Evolutionary conservation across 208 protist species (phyloP).

Genomic region (Leishmania amazonensis): DNA sequence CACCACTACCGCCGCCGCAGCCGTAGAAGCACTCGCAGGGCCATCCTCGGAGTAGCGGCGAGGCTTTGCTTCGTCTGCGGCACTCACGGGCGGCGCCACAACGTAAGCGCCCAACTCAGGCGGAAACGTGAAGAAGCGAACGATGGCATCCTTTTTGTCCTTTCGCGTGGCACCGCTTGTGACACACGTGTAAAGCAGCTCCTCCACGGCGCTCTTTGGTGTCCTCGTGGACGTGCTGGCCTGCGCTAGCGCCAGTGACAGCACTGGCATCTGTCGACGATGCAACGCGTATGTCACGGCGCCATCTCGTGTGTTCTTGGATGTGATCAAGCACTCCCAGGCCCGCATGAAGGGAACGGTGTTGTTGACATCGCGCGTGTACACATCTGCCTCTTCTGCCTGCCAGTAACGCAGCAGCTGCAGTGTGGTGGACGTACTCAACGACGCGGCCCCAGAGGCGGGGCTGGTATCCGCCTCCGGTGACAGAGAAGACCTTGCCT

Average conservation of each 20-base stretch:
- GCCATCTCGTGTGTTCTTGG: constrained; percentile 32
- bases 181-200: constrained; percentile 16
- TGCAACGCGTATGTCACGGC: constrained; percentile 71
- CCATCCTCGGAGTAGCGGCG: neutral
- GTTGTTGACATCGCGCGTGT: constrained; percentile 39
- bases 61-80: neutral
- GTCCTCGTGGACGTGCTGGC: neutral
- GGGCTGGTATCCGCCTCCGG: neutral
- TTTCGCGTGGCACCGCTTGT: neutral
- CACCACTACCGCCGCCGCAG: constrained; percentile 8
- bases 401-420: constrained; percentile 53
- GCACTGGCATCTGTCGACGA: constrained; percentile 64
- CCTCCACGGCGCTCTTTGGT: constrained; percentile 12
- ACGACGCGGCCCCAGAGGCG: neutral
- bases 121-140: constrained; percentile 51
- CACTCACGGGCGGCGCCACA: neutral
- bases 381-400: constrained; percentile 47
- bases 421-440: constrained; percentile 7
- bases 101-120: constrained; percentile 12
- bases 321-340: constrained; percentile 59
- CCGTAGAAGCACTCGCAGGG: neutral
- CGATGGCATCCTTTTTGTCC: constrained; percentile 23
- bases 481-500: neutral
- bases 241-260: constrained; percentile 30
- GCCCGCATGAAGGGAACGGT: constrained; percentile 41